Conservation (phyloP, 2,329 filamentous ascomycete species). For the Apiospora phragmitis region DNA sequence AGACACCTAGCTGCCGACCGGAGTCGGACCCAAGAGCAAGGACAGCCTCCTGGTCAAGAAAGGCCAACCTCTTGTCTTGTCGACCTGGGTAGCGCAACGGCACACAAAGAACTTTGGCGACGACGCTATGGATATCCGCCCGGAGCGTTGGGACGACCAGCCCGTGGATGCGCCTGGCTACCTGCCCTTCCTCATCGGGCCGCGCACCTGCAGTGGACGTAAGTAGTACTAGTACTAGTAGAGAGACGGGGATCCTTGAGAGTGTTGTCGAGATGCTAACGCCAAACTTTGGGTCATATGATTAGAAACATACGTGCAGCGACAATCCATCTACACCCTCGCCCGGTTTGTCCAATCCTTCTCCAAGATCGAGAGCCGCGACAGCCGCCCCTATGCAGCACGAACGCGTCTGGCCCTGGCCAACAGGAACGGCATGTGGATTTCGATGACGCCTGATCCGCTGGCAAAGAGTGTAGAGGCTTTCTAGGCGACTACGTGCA, state of each 20-base stretch:
- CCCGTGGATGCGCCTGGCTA: neutral
- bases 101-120: neutral
- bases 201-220: neutral
- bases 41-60: neutral
- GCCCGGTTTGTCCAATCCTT: neutral
- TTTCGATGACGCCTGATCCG: neutral
- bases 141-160: neutral
- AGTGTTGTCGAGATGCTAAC: neutral
- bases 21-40: neutral
- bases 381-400: neutral
- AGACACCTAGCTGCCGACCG: neutral
- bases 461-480: conserved; percentile 17
- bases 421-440: neutral
- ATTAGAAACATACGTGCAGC: neutral
- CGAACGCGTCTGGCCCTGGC: neutral
- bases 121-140: neutral
- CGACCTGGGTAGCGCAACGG: neutral
- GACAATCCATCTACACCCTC: neutral
- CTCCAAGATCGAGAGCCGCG: neutral
- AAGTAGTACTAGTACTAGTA: neutral
- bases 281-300: neutral
- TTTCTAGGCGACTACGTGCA: too few relatives aligned
- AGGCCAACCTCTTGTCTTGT: neutral
- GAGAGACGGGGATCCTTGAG: too few relatives aligned
- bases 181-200: neutral